Base-by-base conservation (phyloP, 805 yeast species). In the Kodamaea jinghongensis region DNA sequence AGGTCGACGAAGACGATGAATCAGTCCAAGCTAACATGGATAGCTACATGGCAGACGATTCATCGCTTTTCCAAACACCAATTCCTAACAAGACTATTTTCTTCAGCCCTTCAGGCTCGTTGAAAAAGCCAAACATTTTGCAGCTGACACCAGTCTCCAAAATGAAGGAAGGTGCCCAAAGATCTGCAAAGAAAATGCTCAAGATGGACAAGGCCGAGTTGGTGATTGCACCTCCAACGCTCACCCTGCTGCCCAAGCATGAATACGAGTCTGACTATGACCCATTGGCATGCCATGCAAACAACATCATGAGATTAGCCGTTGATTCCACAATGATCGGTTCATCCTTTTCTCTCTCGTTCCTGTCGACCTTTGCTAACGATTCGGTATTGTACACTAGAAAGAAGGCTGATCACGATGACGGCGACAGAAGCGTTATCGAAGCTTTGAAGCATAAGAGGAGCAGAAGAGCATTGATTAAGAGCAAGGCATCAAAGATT, bases 321-420 rank as follows among this genome's bases (percentile, higher is more conserved):
- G 68, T 70, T 34, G 75, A 70, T 43, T 63, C 75, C 17, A 70
- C 75, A 2, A 63, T 69, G 70, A 54, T 68, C 36, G 71, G 71
- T 1, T 66, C 73, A 1, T 62, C 69, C 6, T 65, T 60, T 34
- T 62, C 63, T 41, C 57, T 60, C 17, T 60, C 69, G 10, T 61
- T 65, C 34, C 63, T 70, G 20, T 59, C 63, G 7, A 62, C 61
- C 13, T 64, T 63, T 45, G 55, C 52, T 4, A 65, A 63, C 36
- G 70, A 65, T 23, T 60, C 67, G 1, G 46, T 59, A 25, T 34
- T 42, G n/a, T 56, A 50, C 10, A 47, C 48, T 34, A 42, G 38
- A 34, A 46, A 48, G 42, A 42, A 48, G 39, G 35, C 40, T 17
- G 52, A 54, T 12, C 52, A 52, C 14, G 51, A 42, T 20, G 42